These are phyloP conservation scores for Fusarium hostae DNA, from an alignment of 2,329 filamentous ascomycete species.

Conservation along the genomic window DNA sequence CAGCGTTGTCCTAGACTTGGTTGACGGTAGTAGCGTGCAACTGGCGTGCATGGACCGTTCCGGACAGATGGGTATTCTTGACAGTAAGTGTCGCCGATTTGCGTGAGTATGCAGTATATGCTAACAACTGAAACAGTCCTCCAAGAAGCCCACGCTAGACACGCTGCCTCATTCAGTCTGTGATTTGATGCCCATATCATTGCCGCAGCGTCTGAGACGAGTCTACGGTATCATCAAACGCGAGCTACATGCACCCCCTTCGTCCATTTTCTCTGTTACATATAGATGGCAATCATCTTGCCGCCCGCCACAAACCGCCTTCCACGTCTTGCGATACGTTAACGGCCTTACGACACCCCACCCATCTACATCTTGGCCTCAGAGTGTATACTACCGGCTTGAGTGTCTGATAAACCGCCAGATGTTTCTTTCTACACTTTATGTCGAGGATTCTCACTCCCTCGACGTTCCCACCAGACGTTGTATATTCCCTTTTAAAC, in stretches of 20 bases:
- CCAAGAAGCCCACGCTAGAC: conserved; percentile 51
- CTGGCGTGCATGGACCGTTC: conserved; percentile 71
- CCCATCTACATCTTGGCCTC: conserved; percentile 19
- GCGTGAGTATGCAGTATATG: not conserved
- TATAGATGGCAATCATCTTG: conserved; percentile 20
- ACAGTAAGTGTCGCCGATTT: conserved; percentile 56
- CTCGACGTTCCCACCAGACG: not conserved
- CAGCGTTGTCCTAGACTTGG: conserved; percentile 73
- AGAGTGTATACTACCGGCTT: conserved; percentile 21
- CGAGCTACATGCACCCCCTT: not conserved
- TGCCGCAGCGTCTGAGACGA: conserved; percentile 1
- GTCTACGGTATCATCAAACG: not conserved
- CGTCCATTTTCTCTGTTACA: conserved; percentile 22
- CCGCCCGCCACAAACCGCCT: conserved; percentile 11
- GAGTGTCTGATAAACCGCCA: conserved; percentile 15
- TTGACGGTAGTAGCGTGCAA: conserved; percentile 70
- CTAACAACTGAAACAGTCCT: conserved; percentile 44
- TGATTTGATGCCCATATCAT: conserved; percentile 25
- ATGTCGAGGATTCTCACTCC: not conserved
- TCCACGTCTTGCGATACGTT: conserved; percentile 27
- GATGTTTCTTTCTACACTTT: conserved; percentile 3
- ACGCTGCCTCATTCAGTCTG: conserved; percentile 48
- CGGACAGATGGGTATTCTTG: conserved; percentile 65
- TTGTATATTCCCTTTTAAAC: conserved; percentile 16
- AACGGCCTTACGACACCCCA: conserved; percentile 33